phyloP scores from a whole-genome alignment of 2,329 filamentous ascomycete genomes.

The Ambrosiella xylebori region DNA sequence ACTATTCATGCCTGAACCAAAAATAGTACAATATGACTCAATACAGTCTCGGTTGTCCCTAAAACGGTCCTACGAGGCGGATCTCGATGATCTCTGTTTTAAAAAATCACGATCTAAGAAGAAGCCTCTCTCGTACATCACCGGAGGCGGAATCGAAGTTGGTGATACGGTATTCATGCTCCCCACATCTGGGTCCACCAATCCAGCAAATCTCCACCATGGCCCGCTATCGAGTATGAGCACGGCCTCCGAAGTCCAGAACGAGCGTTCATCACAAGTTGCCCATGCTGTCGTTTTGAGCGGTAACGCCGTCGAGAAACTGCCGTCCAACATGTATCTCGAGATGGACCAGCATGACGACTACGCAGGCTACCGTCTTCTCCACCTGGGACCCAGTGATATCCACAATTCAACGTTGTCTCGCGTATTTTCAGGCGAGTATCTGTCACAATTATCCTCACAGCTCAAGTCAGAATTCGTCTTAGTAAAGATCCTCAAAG shows the following conservation, averaged over 20 bases:
- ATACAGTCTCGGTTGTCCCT: not conserved
- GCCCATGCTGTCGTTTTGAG: not conserved
- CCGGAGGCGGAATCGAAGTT: not conserved
- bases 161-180: not conserved
- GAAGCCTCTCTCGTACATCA: not conserved
- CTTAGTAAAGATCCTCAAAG: constrained; percentile 6
- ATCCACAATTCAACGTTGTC: constrained; percentile 4
- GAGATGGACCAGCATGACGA: not conserved
- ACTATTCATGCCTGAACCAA: too few species aligned
- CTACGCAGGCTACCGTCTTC: constrained; percentile 1
- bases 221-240: not conserved
- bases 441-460: not conserved
- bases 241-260: not conserved
- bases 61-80: not conserved
- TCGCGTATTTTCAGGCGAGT: not conserved
- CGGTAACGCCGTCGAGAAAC: not conserved
- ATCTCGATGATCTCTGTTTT: not conserved
- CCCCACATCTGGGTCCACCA: not conserved
- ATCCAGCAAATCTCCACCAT: not conserved
- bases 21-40: not conserved
- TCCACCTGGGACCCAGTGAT: not conserved
- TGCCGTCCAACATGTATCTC: not conserved
- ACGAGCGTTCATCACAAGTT: not conserved
- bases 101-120: not conserved
- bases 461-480: not conserved